Base-by-base conservation (phyloP, 495 filamentous ascomycete species). In the Penicillium pulvis region DNA sequence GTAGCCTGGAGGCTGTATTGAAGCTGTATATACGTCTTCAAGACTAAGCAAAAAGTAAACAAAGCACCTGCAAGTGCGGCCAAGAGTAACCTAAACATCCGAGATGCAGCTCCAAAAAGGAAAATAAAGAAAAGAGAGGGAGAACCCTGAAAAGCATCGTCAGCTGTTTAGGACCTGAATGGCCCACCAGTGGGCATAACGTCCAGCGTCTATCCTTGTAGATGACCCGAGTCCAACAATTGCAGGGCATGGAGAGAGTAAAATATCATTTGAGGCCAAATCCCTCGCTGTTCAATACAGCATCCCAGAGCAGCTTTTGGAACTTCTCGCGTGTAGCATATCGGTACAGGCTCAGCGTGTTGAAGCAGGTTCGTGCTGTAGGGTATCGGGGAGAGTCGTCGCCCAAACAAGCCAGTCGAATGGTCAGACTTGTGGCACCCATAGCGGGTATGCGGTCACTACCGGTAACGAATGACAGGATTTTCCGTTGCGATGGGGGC, bases 381-480 rank as follows among this genome's bases (percentile, higher is more conserved):
- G 93, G 93, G 64, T 90, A 97, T 43, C 93, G 79, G 23, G 82
- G 73, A 58, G 78, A 78, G 61, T 95, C 88, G 42, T 91, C 84
- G 4, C 91, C 92, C 30, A 93, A 75, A 62, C 90, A 91, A 35
- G 80, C 79, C 24, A 96, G 73, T 56, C 86, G 83, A 41, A 97
- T 90, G 9, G 87, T 81, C 52, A 97, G 76, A 62, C 85, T 91
- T 30, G 90, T 90, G 14, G 92, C 89, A 2, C 93, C 93, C 85
- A 91, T 92, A 6, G 93, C 93, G 4, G 93, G 93, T 53, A 97
- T 91, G 16, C 93, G 85, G 64, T 97, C 93, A 58, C 90, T 94
- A 2, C 92, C 91, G n/a, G 93, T 97, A 62, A 97, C 88, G 63
- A 97, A 97, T 16, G 87, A 86, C 23, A 97, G 71, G 45, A 97